A percentile compares a stretch with the other conserved stretches of the same genome.
Conservation (phyloP, 75 land plant genomes). For the Ceratopteris richardii region DNA sequence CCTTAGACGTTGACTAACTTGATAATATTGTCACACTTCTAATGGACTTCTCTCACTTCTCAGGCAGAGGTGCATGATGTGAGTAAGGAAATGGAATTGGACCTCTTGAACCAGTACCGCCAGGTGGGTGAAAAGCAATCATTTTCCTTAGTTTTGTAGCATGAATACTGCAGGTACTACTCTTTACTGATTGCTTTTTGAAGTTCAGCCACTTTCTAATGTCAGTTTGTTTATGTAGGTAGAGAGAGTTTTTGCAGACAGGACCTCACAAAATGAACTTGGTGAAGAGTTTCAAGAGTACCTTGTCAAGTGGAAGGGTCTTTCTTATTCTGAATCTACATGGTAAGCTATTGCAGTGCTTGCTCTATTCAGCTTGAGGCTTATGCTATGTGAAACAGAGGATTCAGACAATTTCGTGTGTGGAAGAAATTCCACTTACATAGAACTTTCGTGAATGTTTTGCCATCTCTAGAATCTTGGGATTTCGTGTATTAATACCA, state of each 20-base stretch:
- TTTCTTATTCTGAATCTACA: conserved; percentile 94
- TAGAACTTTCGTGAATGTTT: no score
- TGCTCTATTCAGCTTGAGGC: not conserved
- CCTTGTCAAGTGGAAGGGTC: conserved; percentile 97
- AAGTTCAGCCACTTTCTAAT: conserved; percentile 5
- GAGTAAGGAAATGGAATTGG: conserved; percentile 97
- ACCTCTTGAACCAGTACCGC: conserved; percentile 81
- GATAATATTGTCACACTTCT: not conserved
- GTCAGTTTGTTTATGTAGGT: no score
- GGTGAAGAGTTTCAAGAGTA: conserved; percentile 82
- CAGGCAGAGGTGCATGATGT: conserved; percentile 98
- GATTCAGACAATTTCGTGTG: no score
- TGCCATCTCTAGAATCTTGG: no score
- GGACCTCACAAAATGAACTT: conserved; percentile 39
- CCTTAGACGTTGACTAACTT: not conserved
- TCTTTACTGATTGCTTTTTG: no score
- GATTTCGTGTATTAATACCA: no score
- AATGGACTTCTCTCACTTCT: not conserved
- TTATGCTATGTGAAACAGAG: not conserved
- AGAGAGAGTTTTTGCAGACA: conserved; percentile 88
- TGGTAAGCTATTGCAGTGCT: no score
- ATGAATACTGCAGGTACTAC: no score
- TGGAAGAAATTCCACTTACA: no score
- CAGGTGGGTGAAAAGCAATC: conserved; percentile 44
- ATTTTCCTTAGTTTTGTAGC: no score